These are phyloP conservation scores for Daedaleopsis sinensis DNA, from an alignment of 768 basidiomycete genomes.

Conservation along the genomic window DNA sequence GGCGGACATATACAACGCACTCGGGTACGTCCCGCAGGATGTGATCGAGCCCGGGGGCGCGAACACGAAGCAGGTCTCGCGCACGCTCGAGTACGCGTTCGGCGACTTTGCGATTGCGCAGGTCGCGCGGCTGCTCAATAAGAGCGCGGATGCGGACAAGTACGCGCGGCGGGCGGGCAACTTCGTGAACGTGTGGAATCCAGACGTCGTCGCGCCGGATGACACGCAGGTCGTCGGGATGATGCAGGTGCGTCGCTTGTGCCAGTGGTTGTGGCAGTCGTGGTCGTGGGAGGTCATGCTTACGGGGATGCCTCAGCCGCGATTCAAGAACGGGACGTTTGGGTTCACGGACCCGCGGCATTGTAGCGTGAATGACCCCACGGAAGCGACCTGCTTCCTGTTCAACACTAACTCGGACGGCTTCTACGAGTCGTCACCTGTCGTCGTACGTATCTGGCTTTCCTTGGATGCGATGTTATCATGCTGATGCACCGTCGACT, in stretches of 20 bases:
- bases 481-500: neutral
- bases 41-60: constrained; percentile 47
- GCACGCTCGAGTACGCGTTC: constrained; percentile 67
- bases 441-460: constrained; percentile 53
- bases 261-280: neutral
- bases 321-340: constrained; percentile 60
- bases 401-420: constrained; percentile 58
- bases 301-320: constrained; percentile 45
- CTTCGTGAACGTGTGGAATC: constrained; percentile 63
- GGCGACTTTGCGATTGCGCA: constrained; percentile 67
- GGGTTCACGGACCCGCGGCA: constrained; percentile 68
- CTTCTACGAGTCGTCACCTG: constrained; percentile 67
- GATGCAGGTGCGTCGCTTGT: constrained; percentile 50
- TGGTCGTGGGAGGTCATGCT: too few relatives aligned
- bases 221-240: constrained; percentile 51
- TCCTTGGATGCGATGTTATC: too few relatives aligned
- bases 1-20: constrained; percentile 55
- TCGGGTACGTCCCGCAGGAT: constrained; percentile 40
- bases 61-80: constrained; percentile 62
- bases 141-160: constrained; percentile 53
- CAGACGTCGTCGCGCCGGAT: constrained; percentile 53
- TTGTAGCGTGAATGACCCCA: constrained; percentile 65
- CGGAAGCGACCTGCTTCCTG: constrained; percentile 59
- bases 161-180: constrained; percentile 58
- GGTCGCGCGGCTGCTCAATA: constrained; percentile 58